Evolutionary conservation across 1,139 yeast species (phyloP).

Genomic region (Pneumocystis wakefieldiae): DNA sequence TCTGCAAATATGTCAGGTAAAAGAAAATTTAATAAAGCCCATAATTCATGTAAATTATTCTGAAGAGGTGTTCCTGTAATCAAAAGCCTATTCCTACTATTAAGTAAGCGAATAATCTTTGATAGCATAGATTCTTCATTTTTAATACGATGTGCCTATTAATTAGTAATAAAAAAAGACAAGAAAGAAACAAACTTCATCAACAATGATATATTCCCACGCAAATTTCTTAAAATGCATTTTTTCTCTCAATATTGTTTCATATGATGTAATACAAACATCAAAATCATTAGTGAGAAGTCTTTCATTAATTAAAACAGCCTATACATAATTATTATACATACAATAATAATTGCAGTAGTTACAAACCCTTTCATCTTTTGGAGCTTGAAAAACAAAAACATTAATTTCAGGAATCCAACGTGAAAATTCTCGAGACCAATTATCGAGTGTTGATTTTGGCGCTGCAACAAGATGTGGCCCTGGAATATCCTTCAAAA

Average conservation of each 20-base stretch:
- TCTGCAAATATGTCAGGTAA: constrained; percentile 92
- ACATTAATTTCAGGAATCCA: constrained; percentile 97
- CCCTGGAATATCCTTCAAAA: constrained; percentile 63
- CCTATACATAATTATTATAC: neutral
- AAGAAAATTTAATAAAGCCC: constrained; percentile 84
- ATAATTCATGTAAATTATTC: constrained; percentile 82
- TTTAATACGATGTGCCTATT: constrained; percentile 72
- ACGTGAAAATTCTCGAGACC: constrained; percentile 82
- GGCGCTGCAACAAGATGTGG: constrained; percentile 90
- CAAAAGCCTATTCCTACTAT: constrained; percentile 66
- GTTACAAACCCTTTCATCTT: constrained; percentile 44
- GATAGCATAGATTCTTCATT: constrained; percentile 84
- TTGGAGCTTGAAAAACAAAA: constrained; percentile 71
- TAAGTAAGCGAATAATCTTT: constrained; percentile 74
- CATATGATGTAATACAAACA: constrained; percentile 78
- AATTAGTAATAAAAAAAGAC: neutral
- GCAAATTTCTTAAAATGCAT: constrained; percentile 60
- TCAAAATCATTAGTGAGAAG: constrained; percentile 68
- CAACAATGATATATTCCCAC: constrained; percentile 90
- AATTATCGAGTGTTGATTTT: constrained; percentile 84
- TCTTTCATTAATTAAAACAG: constrained; percentile 41
- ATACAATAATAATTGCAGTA: neutral
- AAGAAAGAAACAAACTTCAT: constrained; percentile 33
- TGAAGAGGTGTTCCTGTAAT: constrained; percentile 96
- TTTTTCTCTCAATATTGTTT: constrained; percentile 83